Evolutionary conservation across 108 stramenopile genomes (phyloP).

Genomic region (Discostella stelligeroides): DNA sequence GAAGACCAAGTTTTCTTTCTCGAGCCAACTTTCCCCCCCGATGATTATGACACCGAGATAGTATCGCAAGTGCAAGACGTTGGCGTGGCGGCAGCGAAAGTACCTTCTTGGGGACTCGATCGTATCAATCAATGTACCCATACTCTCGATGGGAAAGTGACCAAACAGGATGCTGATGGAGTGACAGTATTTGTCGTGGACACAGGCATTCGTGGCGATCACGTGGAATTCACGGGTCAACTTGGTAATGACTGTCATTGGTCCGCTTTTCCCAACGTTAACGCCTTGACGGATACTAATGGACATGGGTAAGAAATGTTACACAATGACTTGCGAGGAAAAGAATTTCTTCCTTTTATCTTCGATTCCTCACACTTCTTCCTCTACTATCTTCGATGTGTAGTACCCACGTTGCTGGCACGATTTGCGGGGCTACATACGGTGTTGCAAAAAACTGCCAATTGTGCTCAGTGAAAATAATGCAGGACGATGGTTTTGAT

Average conservation of each 20-base stretch:
- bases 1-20: background rate
- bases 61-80: background rate
- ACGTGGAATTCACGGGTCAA: background rate
- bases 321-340: background rate
- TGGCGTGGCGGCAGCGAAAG: background rate
- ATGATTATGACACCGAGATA: background rate
- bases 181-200: background rate
- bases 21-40: background rate
- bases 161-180: background rate
- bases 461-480: background rate
- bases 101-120: background rate
- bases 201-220: conserved; percentile 1
- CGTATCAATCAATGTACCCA: background rate
- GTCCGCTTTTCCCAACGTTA: background rate
- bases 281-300: background rate
- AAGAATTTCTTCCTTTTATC: background rate
- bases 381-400: background rate
- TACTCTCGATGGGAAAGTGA: background rate
- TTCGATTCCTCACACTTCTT: background rate
- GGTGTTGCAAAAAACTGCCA: background rate
- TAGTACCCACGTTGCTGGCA: background rate
- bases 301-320: background rate
- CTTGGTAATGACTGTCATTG: background rate
- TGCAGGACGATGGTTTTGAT: background rate
- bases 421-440: background rate